Evolutionary conservation across 805 yeast genomes (phyloP).

Genomic region (Isabelozyma rhagii): DNA sequence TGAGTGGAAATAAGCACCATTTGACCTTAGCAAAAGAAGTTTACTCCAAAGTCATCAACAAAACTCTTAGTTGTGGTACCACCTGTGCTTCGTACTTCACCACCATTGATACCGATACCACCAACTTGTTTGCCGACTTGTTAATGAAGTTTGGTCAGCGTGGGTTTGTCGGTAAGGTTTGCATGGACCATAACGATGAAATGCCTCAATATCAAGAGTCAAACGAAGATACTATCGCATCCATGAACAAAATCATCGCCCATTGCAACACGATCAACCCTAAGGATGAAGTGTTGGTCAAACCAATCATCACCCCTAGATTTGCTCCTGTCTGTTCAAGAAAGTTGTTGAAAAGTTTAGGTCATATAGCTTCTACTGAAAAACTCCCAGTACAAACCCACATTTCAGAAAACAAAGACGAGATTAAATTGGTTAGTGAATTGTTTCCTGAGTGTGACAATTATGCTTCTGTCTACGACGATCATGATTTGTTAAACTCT

Average conservation of each 20-base stretch:
- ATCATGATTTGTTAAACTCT: conserved; percentile 53
- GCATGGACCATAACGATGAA: conserved; percentile 78
- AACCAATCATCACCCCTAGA: conserved; percentile 86
- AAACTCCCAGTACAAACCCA: conserved; percentile 83
- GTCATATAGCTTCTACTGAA: conserved; percentile 46
- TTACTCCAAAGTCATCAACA: conserved; percentile 62
- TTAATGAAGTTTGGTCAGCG: conserved; percentile 72
- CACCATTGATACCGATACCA: conserved; percentile 74
- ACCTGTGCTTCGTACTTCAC: conserved; percentile 92
- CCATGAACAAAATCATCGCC: conserved; percentile 55
- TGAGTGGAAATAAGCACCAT: conserved; percentile 40
- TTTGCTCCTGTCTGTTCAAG: conserved; percentile 87
- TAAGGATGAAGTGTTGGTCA: conserved; percentile 43
- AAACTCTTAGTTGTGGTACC: conserved; percentile 78
- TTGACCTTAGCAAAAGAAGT: conserved; percentile 53
- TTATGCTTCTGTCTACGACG: conserved; percentile 77
- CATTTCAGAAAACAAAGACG: conserved; percentile 75
- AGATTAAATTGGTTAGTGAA: conserved; percentile 67
- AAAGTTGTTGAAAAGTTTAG: conserved; percentile 60
- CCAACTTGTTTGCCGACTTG: conserved; percentile 72
- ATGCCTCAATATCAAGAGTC: conserved; percentile 70
- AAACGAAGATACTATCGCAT: conserved; percentile 47
- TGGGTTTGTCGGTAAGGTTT: conserved; percentile 88
- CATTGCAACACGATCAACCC: conserved; percentile 58
- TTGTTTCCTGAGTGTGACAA: conserved; percentile 67